Evolutionary conservation across 192 early-diverging fungal species (phyloP), one percentile per base, ranked within the genome.

Genomic region (Dispira simplex): DNA sequence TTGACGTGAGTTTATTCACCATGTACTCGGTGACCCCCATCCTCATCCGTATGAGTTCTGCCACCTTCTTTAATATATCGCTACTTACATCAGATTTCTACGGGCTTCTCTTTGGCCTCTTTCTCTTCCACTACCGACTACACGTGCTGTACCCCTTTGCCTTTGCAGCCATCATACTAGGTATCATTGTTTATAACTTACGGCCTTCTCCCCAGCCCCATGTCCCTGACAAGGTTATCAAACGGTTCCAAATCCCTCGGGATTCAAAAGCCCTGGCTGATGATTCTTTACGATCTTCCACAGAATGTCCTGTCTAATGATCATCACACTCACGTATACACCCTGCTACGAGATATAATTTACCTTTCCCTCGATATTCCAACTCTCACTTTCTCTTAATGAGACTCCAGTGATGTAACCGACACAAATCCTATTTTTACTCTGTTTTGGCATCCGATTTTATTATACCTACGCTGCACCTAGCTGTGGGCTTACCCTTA

Each of bases 41-140:
- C 62, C 63, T 90, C 54, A 86, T 90, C 75, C 75, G 85, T 11
- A 47, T 82, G 56, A 77, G 82, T 60, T 85, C 83, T 44, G 86
- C 88, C 0, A 77, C 84, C 25, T 81, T 89, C 62, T 90, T 86
- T 72, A 90, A 90, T 65, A 64, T 90, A 62, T 84, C 83, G 27
- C 71, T 90, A 13, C 71, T 90, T 64, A 87, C 88, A 9, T 84
- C 82, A 64, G 87, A 90, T 70, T 88, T 90, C 63, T 90, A 88
- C 66, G 83, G 84, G 1, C 73, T 88, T 32, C 74, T 87, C 49
- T 89, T 90, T 79, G 83, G 82, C 43, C 69, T 85, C 48, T 81
- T 78, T 69, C 73, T 90, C 64, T 87, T 87, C 72, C 67, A 79
- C 39, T 72, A 82, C 63, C 71, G 46, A 54, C 82, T 86, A 62